Base-by-base conservation (phyloP, 495 filamentous ascomycete species). In the Neurospora pannonica region DNA sequence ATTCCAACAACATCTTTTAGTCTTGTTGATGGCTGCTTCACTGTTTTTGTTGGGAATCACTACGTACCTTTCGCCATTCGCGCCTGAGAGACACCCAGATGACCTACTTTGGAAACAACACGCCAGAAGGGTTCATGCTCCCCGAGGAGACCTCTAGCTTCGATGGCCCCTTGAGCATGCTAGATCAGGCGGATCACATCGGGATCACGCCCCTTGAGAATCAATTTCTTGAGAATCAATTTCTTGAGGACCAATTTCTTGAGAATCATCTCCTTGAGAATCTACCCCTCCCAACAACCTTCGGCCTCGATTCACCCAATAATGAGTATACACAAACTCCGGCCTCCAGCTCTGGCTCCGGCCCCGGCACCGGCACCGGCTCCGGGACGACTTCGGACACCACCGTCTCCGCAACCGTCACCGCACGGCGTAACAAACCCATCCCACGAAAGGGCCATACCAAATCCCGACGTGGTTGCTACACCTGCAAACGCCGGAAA, bases 381-480 rank as follows among this genome's bases (percentile, higher is more conserved):
- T 72, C 70, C 4, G 40, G 9, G 11, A 36, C 60, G 5, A 24
- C 13, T 9, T 67, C 72, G 21, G 72, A 67, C 24, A 37, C 48
- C 11, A 46, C 38, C 13, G 15, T n/a, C 5, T 38, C 36, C 4
- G 48, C n/a, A 13, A 28, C 36, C 31, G 72, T 62, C 70, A 31
- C 36, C 3, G 13, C 15, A 39, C 81, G 79, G 4, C 80, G 79
- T 5, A 54, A 54, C 60, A 74, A 60, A n/a, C 82, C 82, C 6
- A 79, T 83, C 13, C 82, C 81, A 11, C 73, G 81, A 38, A 83
- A 82, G 71, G 84, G 83, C 17, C 87, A 89, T 79, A 89, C 82
- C 69, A 89, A 90, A 74, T 89, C 88, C 8, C 81, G 88, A 8
- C 80, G 82, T 10, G 88, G 88, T 3, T 90, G 88, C 76, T 83